A percentile compares a stretch with the other conserved stretches of the same genome.
Conservation (phyloP, 495 filamentous ascomycete species). For the Penicillium paxilli region DNA sequence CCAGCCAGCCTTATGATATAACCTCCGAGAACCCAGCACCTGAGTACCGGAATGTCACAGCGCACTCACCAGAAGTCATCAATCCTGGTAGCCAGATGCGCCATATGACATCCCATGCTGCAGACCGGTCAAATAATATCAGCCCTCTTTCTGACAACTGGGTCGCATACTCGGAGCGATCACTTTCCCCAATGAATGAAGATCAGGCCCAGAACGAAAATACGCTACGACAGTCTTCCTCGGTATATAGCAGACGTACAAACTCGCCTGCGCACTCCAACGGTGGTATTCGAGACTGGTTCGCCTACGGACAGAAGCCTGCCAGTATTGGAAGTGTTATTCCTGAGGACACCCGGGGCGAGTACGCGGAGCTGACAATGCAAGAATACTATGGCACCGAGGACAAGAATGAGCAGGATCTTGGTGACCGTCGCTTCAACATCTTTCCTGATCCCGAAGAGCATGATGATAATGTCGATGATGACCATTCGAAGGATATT, state of each 20-base stretch:
- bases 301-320: slow-evolving; percentile 33
- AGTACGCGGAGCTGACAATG: slow-evolving; percentile 42
- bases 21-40: slow-evolving; percentile 23
- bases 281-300: slow-evolving; percentile 41
- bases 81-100: slow-evolving; percentile 16
- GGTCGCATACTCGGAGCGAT: slow-evolving; percentile 60
- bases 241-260: slow-evolving; percentile 44
- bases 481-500: slow-evolving; percentile 26
- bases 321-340: slow-evolving; percentile 33
- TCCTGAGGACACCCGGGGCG: slow-evolving; percentile 37
- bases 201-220: slow-evolving; percentile 9
- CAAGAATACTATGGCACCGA: slow-evolving; percentile 41
- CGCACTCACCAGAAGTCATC: slow-evolving; percentile 18
- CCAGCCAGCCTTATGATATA: slow-evolving; percentile 27
- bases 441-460: slow-evolving; percentile 51
- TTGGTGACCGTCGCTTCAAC: slow-evolving; percentile 40
- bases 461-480: slow-evolving; percentile 37
- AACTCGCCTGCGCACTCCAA: slow-evolving; percentile 33
- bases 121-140: slow-evolving; percentile 32
- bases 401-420: slow-evolving; percentile 36
- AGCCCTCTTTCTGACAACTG: slow-evolving; percentile 57
- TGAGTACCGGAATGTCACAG: slow-evolving; percentile 25
- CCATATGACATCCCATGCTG: slow-evolving; percentile 23
- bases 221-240: slow-evolving; percentile 42
- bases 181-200: slow-evolving; percentile 41